phyloP scores from a whole-genome alignment of 352 stramenopile species.

The Globisporangium rhizosaccharum region DNA sequence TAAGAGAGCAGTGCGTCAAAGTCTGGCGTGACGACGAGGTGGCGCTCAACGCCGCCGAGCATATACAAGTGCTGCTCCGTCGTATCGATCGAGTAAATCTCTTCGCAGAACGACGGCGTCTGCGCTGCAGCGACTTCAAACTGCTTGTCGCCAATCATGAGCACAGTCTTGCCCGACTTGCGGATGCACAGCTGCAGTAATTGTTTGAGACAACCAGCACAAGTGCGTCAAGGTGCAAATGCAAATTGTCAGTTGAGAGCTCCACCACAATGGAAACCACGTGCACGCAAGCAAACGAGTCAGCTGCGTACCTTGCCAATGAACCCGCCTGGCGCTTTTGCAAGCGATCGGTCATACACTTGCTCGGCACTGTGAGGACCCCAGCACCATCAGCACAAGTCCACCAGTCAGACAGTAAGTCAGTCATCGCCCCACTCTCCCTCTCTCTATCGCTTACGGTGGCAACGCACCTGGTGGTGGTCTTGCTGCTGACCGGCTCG shows the following conservation, averaged over 20 bases:
- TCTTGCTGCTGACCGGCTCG: slow-evolving; percentile 3
- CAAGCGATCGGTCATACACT: slow-evolving; percentile 65
- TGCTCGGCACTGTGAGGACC: slow-evolving; percentile 27
- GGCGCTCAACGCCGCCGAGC: slow-evolving; percentile 64
- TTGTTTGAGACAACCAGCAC: background rate
- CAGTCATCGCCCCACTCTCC: background rate
- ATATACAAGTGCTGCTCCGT: slow-evolving; percentile 70
- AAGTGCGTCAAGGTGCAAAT: background rate
- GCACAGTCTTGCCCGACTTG: slow-evolving; percentile 80
- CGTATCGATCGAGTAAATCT: slow-evolving; percentile 77
- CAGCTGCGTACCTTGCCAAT: slow-evolving; percentile 66
- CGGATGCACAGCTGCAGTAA: slow-evolving; percentile 62
- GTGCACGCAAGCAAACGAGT: background rate
- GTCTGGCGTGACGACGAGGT: slow-evolving; percentile 83
- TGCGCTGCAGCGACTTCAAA: slow-evolving; percentile 78
- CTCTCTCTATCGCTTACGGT: too few species aligned
- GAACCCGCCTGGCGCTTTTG: slow-evolving; percentile 64
- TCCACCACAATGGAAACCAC: background rate
- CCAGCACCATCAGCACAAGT: slow-evolving; percentile 7
- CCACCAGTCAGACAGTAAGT: background rate
- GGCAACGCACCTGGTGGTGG: background rate
- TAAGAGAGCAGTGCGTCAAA: slow-evolving; percentile 80
- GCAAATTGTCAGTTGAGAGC: background rate
- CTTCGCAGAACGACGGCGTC: slow-evolving; percentile 78
- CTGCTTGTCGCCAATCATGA: slow-evolving; percentile 83